Percentiles rank a stretch among this genome's conserved stretches.
Evolutionary conservation across 371 early-diverging fungal species (phyloP).

Genomic region (Dichotomocladium elegans): DNA sequence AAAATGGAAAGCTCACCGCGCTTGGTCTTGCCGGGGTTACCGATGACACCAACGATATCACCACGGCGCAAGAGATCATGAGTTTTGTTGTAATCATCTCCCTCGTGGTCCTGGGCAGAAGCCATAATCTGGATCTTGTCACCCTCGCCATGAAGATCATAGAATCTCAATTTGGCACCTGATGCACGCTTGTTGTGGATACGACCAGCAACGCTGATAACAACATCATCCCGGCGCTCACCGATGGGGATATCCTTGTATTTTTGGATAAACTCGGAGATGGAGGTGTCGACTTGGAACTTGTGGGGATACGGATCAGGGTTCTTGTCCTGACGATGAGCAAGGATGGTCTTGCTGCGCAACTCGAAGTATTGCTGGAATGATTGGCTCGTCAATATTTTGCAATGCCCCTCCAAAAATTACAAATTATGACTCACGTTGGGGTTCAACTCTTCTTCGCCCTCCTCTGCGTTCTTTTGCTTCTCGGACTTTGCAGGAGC

Average conservation of each 20-base stretch:
- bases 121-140: conserved; percentile 96
- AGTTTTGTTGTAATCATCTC: conserved; percentile 72
- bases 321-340: conserved; percentile 71
- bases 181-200: conserved; percentile 86
- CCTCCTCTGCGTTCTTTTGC: conserved; percentile 61
- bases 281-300: conserved; percentile 85
- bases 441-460: conserved; percentile 83
- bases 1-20: conserved; percentile 97
- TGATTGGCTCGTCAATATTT: neutral
- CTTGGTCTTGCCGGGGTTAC: conserved; percentile 93
- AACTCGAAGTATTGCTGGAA: conserved; percentile 94
- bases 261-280: conserved; percentile 86
- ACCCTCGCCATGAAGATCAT: conserved; percentile 94
- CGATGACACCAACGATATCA: conserved; percentile 97
- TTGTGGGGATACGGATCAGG: conserved; percentile 97
- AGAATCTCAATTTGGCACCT: conserved; percentile 91
- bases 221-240: conserved; percentile 66
- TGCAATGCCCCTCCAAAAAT: neutral
- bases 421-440: conserved; percentile 54
- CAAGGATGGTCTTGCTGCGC: conserved; percentile 79
- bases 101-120: conserved; percentile 72
- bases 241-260: conserved; percentile 70
- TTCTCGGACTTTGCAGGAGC: conserved; percentile 58
- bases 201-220: conserved; percentile 82
- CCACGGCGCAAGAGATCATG: conserved; percentile 92